phyloP scores from a whole-genome alignment of 805 yeast genomes.

The Saccharomycopsis fermentans region DNA sequence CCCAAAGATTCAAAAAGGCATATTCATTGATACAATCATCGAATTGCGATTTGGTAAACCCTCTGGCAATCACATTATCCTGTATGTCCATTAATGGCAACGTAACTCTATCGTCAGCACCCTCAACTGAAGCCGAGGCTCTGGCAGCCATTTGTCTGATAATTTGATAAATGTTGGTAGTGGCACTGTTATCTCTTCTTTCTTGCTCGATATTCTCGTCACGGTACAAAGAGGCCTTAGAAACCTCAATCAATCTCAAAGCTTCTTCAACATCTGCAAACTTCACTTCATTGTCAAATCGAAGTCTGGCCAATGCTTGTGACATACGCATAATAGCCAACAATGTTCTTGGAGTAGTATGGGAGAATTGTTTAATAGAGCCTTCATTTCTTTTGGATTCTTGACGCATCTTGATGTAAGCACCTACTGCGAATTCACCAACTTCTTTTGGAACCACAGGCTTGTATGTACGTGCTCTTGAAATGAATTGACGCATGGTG shows the following conservation, averaged over 20 bases:
- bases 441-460: constrained; percentile 80
- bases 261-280: constrained; percentile 93
- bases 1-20: constrained; percentile 64
- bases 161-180: constrained; percentile 61
- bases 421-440: constrained; percentile 75
- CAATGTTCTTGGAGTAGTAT: constrained; percentile 91
- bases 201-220: constrained; percentile 36
- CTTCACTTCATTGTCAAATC: constrained; percentile 65
- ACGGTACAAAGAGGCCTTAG: constrained; percentile 69
- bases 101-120: constrained; percentile 23
- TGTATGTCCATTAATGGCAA: constrained; percentile 41
- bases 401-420: constrained; percentile 87
- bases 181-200: constrained; percentile 53
- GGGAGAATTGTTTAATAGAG: constrained; percentile 71
- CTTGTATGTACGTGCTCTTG: constrained; percentile 72
- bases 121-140: constrained; percentile 28
- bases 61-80: constrained; percentile 63
- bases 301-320: constrained; percentile 85
- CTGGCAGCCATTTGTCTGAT: constrained; percentile 48
- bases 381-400: constrained; percentile 75
- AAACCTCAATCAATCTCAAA: constrained; percentile 70
- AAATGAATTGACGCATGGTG: constrained; percentile 78
- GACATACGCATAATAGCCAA: constrained; percentile 86
- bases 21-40: constrained; percentile 69
- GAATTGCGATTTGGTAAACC: constrained; percentile 73